These are phyloP conservation scores for Verticillium albo-atrum DNA, from an alignment of 2,329 filamentous ascomycete species.

Conservation along the genomic window DNA sequence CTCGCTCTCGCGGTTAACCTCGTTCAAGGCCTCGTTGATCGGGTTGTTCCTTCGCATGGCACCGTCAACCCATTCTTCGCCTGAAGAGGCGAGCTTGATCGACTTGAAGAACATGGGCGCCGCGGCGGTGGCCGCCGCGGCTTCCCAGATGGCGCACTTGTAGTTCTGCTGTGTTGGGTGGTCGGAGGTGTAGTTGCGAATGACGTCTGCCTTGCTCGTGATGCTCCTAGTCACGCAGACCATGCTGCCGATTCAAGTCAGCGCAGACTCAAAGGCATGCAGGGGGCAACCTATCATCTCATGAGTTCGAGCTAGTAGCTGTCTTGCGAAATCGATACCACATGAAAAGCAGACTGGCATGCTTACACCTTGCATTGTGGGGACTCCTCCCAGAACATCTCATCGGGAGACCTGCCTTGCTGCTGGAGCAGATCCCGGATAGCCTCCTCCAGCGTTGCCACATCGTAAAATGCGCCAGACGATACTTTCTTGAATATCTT, in stretches of 20 bases:
- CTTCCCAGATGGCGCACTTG: not conserved
- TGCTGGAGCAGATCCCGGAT: not conserved
- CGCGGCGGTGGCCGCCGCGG: not conserved
- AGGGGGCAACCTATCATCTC: no score
- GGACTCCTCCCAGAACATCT: not conserved
- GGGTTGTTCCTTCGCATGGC: not conserved
- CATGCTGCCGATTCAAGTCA: not conserved
- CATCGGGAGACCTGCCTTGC: not conserved
- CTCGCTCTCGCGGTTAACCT: not conserved
- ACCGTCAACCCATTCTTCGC: not conserved
- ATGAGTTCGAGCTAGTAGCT: no score
- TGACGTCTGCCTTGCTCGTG: not conserved
- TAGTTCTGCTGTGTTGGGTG: not conserved
- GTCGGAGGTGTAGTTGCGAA: not conserved
- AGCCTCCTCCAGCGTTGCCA: not conserved
- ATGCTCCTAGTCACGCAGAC: not conserved
- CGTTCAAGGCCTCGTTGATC: not conserved
- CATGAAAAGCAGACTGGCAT: not conserved
- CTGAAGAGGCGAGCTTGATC: not conserved
- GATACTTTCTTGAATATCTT: not conserved
- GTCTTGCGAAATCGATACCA: no score
- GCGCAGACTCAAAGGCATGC: no score
- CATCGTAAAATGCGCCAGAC: not conserved
- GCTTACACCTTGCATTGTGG: not conserved
- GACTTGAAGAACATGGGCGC: not conserved